Evolutionary conservation across 768 basidiomycete genomes (phyloP).

Genomic region (Terana coerulea): DNA sequence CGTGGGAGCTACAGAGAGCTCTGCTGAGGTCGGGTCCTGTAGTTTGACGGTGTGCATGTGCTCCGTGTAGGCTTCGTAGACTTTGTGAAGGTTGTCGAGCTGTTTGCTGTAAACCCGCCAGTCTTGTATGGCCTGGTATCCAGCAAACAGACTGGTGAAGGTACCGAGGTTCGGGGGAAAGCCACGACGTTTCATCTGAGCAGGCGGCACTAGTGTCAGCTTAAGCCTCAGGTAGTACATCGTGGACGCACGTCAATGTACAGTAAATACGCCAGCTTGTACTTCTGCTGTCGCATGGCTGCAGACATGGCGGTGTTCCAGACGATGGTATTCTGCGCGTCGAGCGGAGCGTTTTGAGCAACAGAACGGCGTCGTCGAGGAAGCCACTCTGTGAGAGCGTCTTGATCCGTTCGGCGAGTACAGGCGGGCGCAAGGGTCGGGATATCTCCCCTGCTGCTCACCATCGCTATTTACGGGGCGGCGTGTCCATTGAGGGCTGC

Average conservation of each 20-base stretch:
- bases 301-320: constrained; percentile 81
- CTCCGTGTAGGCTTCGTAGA: constrained; percentile 56
- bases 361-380: constrained; percentile 57
- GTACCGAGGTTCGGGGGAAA: constrained; percentile 67
- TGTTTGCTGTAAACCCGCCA: constrained; percentile 61
- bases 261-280: constrained; percentile 57
- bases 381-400: constrained; percentile 52
- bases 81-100: constrained; percentile 52
- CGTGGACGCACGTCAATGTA: constrained; percentile 54
- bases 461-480: too few species aligned
- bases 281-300: constrained; percentile 52
- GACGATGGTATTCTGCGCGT: constrained; percentile 68
- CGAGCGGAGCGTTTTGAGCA: constrained; percentile 69
- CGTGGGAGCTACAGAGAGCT: constrained; percentile 49
- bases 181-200: constrained; percentile 84
- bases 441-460: too few species aligned
- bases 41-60: constrained; percentile 48
- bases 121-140: constrained; percentile 53
- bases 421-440: constrained; percentile 55
- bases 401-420: constrained; percentile 55
- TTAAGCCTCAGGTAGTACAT: background rate
- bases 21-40: constrained; percentile 40
- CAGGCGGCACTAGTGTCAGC: too few species aligned
- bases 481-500: too few species aligned
- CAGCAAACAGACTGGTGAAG: constrained; percentile 65